phyloP scores from a whole-genome alignment of 495 filamentous ascomycete genomes.

The Penicillium fimorum region DNA sequence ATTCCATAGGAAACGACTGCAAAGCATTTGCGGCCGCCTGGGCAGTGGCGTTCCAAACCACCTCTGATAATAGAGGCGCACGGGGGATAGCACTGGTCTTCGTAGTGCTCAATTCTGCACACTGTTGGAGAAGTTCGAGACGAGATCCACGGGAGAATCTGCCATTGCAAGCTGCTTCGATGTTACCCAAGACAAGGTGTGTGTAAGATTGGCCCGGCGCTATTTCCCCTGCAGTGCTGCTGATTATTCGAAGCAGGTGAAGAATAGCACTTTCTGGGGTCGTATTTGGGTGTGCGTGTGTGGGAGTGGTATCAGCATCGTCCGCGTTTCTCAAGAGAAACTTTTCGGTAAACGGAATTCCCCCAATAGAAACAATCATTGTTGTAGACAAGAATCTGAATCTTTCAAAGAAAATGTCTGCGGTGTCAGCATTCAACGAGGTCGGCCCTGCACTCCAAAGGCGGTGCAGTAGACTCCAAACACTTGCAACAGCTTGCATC shows the following conservation, averaged over 20 bases:
- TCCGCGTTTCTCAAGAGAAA: constrained; percentile 48
- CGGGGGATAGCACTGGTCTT: constrained; percentile 11
- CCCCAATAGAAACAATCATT: constrained; percentile 64
- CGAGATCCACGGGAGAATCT: constrained; percentile 45
- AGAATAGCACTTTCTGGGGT: constrained; percentile 40
- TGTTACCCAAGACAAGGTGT: constrained; percentile 32
- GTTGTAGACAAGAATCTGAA: constrained; percentile 59
- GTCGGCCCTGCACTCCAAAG: constrained; percentile 57
- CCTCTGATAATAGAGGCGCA: constrained; percentile 17
- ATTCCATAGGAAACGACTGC: constrained; percentile 41
- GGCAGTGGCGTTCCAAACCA: constrained; percentile 40
- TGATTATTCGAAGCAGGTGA: constrained; percentile 41
- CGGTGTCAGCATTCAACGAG: constrained; percentile 35
- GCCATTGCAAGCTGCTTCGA: constrained; percentile 53
- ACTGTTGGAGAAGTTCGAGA: constrained; percentile 46
- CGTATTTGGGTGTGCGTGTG: constrained; percentile 24
- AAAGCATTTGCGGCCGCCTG: constrained; percentile 34
- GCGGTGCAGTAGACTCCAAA: constrained; percentile 63
- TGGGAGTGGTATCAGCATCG: constrained; percentile 50
- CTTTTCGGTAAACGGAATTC: constrained; percentile 77
- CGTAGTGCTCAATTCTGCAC: constrained; percentile 30
- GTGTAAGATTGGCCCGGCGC: constrained; percentile 31
- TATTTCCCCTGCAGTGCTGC: constrained; percentile 17
- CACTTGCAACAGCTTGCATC: constrained; percentile 69
- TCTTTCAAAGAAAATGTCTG: constrained; percentile 56